Conservation (phyloP, 208 protist species). For the Crithidia brevicula region DNA sequence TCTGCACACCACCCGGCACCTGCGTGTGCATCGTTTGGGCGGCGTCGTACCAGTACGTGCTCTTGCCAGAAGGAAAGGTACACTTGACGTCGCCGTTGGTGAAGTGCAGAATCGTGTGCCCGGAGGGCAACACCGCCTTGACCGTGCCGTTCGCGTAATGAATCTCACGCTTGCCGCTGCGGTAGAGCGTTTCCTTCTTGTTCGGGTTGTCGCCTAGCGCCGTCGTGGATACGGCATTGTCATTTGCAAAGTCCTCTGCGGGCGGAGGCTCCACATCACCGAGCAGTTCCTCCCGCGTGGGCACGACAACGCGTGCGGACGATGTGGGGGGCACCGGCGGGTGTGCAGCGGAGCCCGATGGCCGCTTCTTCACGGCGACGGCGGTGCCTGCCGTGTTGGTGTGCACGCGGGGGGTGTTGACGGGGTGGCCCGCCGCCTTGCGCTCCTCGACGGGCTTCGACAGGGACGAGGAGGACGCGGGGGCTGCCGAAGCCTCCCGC, state of each 20-base stretch:
- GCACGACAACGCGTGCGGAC: constrained; percentile 35
- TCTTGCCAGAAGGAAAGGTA: constrained; percentile 86
- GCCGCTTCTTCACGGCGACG: constrained; percentile 2
- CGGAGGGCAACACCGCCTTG: constrained; percentile 88
- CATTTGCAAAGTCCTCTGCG: constrained; percentile 56
- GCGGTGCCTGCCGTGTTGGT: background rate
- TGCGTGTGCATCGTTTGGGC: constrained; percentile 94
- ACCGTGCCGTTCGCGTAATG: constrained; percentile 92
- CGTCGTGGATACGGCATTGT: constrained; percentile 76
- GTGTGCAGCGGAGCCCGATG: constrained; percentile 13
- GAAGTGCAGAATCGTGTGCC: constrained; percentile 87
- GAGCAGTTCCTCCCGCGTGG: constrained; percentile 67
- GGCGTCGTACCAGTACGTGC: constrained; percentile 93
- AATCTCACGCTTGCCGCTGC: constrained; percentile 91
- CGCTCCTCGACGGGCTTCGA: constrained; percentile 37
- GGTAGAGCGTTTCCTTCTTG: constrained; percentile 89
- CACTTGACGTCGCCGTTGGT: constrained; percentile 93
- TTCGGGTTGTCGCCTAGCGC: constrained; percentile 82
- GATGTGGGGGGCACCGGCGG: constrained; percentile 33
- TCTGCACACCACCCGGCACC: constrained; percentile 80
- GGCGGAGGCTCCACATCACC: constrained; percentile 66
- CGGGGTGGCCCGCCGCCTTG: constrained; percentile 51
- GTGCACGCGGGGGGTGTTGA: constrained; percentile 58
- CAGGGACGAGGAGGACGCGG: constrained; percentile 1
- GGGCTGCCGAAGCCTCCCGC: constrained; percentile 3